Evolutionary conservation across 2,329 filamentous ascomycete genomes (phyloP).

Genomic region (Sporothrix brasiliensis): DNA sequence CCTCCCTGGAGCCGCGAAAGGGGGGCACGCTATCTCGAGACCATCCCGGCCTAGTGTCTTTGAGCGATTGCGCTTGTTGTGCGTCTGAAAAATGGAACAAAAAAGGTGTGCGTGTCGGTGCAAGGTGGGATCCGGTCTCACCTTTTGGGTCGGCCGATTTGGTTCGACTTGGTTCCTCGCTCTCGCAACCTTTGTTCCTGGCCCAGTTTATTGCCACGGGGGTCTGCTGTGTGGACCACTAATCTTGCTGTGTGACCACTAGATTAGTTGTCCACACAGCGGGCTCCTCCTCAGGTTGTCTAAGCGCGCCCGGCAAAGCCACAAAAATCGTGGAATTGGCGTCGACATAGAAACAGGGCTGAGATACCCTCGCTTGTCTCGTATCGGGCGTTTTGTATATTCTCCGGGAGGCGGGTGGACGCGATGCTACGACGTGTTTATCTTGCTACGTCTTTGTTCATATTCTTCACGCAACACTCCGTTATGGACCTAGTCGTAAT

Average conservation of each 20-base stretch:
- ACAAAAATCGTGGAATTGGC: background rate
- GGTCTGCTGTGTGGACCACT: too few species aligned
- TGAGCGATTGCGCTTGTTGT: conserved; percentile 24
- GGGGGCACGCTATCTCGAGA: background rate
- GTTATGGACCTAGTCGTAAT: background rate
- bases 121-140: conserved; percentile 2
- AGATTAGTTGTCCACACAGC: too few species aligned
- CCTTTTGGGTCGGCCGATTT: background rate
- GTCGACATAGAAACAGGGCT: conserved; percentile 2
- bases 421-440: background rate
- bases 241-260: too few species aligned
- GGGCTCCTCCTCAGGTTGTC: background rate
- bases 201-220: background rate
- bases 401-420: background rate
- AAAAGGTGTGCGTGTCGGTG: conserved; percentile 6
- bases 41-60: conserved; percentile 1
- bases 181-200: conserved; percentile 20
- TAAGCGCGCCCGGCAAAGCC: conserved; percentile 12
- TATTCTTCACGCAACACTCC: background rate
- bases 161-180: background rate
- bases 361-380: background rate
- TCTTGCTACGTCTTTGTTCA: conserved; percentile 7
- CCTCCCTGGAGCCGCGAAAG: conserved; percentile 24
- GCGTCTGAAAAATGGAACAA: background rate
- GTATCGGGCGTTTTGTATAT: conserved; percentile 10